Evolutionary conservation across 2,329 filamentous ascomycete species (phyloP), one percentile per base, ranked within the genome.

Genomic region (Boeremia exigua): DNA sequence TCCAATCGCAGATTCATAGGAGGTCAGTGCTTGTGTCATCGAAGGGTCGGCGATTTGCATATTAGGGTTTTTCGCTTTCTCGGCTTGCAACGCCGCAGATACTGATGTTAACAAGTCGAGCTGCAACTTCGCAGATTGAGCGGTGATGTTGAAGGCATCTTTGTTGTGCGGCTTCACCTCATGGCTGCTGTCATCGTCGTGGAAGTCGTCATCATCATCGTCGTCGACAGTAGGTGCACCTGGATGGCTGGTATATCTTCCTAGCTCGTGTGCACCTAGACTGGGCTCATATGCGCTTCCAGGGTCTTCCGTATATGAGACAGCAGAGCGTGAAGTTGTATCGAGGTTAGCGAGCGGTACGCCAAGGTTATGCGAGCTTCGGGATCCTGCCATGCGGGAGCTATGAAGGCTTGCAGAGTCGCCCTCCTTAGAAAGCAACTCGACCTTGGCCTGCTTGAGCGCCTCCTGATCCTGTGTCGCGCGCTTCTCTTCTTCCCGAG

Each of bases 131-230:
- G 92, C 92, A 12, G 95, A 98, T 74, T 98, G 94, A 0, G 95
- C 95, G 3, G 94, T 97, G 69, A 99, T 98, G 73, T 94, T 94
- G 76, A 98, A 93, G 1, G 95, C 93, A 73, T 99, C 95, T 71
- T 96, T 96, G 69, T 86, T 93, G 30, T 87, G 86, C 1, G 88
- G 85, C 29, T 81, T 86, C 30, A 87, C 79, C 60, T 96, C 91
- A 54, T 86, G 88, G 48, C 88, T 89, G 67, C 92, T 96, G 32
- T 85, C 88, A 60, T 91, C 91, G 65, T 96, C 92, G 38, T 86
- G 87, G 56, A 90, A 90, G 25, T 94, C 90, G 44, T 96, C 90
- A 17, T 88, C 85, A 17, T 88, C 79, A 52, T 78, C 85, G 25
- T 84, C 82, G 44, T 88, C 87, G 34, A 81, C 78, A 2, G 76